A percentile compares a stretch with the other conserved stretches of the same genome.
Evolutionary conservation across 2,329 filamentous ascomycete genomes (phyloP).

Genomic region (Pseudonectria buxi): DNA sequence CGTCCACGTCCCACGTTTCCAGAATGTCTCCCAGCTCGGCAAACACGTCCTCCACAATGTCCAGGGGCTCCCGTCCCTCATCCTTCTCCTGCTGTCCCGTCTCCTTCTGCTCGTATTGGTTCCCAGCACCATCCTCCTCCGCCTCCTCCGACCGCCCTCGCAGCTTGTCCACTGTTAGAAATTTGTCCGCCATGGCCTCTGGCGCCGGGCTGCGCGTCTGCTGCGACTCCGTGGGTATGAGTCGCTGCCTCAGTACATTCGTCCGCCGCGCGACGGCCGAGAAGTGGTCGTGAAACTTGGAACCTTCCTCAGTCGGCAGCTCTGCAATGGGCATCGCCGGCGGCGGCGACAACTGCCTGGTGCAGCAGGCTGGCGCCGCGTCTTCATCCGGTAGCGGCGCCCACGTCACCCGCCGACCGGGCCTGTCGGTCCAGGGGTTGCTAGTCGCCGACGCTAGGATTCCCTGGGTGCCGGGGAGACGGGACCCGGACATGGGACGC

Average conservation of each 20-base stretch:
- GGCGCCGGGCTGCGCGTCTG: constrained; percentile 16
- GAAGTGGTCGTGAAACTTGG: constrained; percentile 43
- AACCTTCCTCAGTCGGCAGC: constrained; percentile 27
- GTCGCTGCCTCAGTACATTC: constrained; percentile 22
- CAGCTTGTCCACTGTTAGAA: constrained; percentile 18
- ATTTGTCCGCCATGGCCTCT: constrained; percentile 20
- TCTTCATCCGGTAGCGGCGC: constrained; percentile 26
- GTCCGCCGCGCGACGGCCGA: constrained; percentile 33
- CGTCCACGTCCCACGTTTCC: constrained; percentile 29
- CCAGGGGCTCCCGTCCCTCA: constrained; percentile 26
- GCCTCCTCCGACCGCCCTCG: not conserved
- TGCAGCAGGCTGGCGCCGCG: constrained; percentile 3
- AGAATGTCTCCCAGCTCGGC: constrained; percentile 30
- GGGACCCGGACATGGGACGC: constrained; percentile 15
- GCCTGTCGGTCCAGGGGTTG: constrained; percentile 25
- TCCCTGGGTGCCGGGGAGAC: constrained; percentile 26
- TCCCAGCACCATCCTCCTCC: not conserved
- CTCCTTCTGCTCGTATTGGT: not conserved
- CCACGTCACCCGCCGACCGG: constrained; percentile 32
- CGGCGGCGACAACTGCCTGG: constrained; percentile 33
- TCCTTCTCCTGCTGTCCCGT: constrained; percentile 1
- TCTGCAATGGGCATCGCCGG: constrained; percentile 30
- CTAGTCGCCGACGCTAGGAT: constrained; percentile 30
- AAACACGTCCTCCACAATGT: constrained; percentile 32
- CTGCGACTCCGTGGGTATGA: constrained; percentile 39